phyloP scores from a whole-genome alignment of 192 early-diverging fungal genomes.

The Helicostylum pulchrum region DNA sequence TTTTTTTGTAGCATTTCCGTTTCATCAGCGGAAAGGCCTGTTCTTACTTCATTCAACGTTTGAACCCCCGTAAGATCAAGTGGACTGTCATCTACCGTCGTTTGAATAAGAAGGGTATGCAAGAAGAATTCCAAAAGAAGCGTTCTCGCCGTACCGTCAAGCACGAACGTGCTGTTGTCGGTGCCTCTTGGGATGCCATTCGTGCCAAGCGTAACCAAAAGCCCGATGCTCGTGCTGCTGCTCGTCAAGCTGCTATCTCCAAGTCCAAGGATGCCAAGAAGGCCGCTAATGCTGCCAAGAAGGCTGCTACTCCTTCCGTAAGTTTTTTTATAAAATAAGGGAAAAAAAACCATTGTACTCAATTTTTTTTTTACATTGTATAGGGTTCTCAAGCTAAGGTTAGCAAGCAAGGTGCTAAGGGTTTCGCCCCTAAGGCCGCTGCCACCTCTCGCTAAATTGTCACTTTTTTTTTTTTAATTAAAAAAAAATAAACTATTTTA shows the following conservation, averaged over 20 bases:
- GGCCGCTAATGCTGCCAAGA: constrained; percentile 80
- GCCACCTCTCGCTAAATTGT: constrained; percentile 77
- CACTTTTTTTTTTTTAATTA: constrained; percentile 8
- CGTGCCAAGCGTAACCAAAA: constrained; percentile 97
- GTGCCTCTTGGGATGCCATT: constrained; percentile 93
- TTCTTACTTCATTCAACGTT: constrained; percentile 94
- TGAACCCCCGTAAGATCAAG: constrained; percentile 96
- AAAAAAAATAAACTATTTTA: constrained; percentile 3
- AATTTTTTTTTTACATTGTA: background rate
- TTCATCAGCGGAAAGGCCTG: constrained; percentile 97
- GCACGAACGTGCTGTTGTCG: constrained; percentile 93
- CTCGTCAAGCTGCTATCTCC: constrained; percentile 78
- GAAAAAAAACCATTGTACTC: background rate
- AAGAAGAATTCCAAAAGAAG: constrained; percentile 96
- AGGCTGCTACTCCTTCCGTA: constrained; percentile 53
- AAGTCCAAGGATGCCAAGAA: constrained; percentile 95
- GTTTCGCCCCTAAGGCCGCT: constrained; percentile 72
- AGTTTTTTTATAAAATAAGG: background rate
- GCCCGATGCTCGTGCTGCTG: constrained; percentile 90
- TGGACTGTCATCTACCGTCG: constrained; percentile 98
- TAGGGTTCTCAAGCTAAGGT: constrained; percentile 54
- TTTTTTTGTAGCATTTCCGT: constrained; percentile 71
- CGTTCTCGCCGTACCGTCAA: constrained; percentile 91
- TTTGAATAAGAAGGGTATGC: constrained; percentile 98
- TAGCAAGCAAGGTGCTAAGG: constrained; percentile 81